Percentiles rank a stretch among this genome's conserved stretches.
These are phyloP conservation scores for Yamadazyma atlantica DNA, from an alignment of 1,139 yeast genomes.

Conservation along the genomic window DNA sequence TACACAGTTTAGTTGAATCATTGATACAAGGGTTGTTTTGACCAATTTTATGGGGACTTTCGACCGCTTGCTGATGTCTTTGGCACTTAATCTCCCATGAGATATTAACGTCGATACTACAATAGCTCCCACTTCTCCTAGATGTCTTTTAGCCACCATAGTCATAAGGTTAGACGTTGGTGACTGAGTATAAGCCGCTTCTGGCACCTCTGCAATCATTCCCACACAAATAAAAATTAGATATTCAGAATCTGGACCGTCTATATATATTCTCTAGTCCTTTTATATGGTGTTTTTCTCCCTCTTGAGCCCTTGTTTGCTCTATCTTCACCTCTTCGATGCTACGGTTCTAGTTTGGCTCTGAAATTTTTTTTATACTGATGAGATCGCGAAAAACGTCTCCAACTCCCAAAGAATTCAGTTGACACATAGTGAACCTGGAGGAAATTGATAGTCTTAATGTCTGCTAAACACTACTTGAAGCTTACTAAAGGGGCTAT, in stretches of 20 bases:
- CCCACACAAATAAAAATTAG: too few species aligned
- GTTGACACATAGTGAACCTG: too few species aligned
- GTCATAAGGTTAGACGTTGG: constrained; percentile 61
- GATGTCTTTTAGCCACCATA: constrained; percentile 49
- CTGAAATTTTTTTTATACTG: neutral
- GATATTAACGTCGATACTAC: constrained; percentile 56
- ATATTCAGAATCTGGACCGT: too few species aligned
- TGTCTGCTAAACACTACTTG: constrained; percentile 26
- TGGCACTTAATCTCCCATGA: constrained; percentile 56
- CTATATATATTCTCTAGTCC: neutral
- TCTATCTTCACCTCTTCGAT: too few species aligned
- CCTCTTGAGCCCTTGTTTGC: too few species aligned
- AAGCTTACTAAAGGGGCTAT: constrained; percentile 64
- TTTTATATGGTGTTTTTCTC: too few species aligned
- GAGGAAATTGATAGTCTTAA: neutral
- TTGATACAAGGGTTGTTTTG: constrained; percentile 59
- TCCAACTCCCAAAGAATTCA: too few species aligned
- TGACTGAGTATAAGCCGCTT: constrained; percentile 47
- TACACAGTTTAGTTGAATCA: constrained; percentile 67
- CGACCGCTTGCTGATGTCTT: constrained; percentile 45
- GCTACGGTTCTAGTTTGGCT: too few species aligned
- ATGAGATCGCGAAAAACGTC: neutral
- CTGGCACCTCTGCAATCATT: constrained; percentile 15
- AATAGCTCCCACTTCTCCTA: constrained; percentile 65
- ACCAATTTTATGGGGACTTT: constrained; percentile 43